Conservation (phyloP, 2,329 filamentous ascomycete species). For the Zymoseptoria ardabiliae region DNA sequence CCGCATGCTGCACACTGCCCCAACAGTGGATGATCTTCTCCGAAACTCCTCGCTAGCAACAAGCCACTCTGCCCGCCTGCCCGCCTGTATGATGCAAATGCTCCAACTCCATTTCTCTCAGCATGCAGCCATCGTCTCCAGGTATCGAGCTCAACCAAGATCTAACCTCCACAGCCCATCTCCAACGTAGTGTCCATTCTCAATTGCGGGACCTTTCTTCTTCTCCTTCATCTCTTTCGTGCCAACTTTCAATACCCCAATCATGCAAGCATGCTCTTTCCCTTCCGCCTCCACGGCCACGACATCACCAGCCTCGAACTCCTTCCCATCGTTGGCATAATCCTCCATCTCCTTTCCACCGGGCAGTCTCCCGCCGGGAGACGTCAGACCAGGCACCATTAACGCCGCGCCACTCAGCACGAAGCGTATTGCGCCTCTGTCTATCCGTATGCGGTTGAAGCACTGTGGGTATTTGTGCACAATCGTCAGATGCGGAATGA, state of each 20-base stretch:
- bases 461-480: constrained; percentile 83
- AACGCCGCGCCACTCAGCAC: constrained; percentile 87
- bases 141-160: background rate
- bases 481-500: constrained; percentile 81
- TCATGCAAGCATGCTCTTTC: constrained; percentile 82
- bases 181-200: constrained; percentile 86
- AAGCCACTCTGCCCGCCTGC: background rate
- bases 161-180: constrained; percentile 83
- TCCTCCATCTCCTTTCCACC: constrained; percentile 37
- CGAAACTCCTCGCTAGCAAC: background rate
- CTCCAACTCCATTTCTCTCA: background rate
- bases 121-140: background rate
- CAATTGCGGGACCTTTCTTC: constrained; percentile 89
- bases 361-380: constrained; percentile 71
- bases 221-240: constrained; percentile 90
- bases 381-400: constrained; percentile 92
- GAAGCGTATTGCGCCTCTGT: constrained; percentile 93
- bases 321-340: constrained; percentile 50
- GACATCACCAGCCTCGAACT: constrained; percentile 71
- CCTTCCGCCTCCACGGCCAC: constrained; percentile 90
- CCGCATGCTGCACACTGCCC: background rate
- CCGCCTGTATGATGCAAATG: background rate
- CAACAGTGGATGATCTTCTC: background rate
- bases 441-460: constrained; percentile 80
- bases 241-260: constrained; percentile 74